phyloP scores from a whole-genome alignment of 2,329 filamentous ascomycete species.

The Elsinoe australis region DNA sequence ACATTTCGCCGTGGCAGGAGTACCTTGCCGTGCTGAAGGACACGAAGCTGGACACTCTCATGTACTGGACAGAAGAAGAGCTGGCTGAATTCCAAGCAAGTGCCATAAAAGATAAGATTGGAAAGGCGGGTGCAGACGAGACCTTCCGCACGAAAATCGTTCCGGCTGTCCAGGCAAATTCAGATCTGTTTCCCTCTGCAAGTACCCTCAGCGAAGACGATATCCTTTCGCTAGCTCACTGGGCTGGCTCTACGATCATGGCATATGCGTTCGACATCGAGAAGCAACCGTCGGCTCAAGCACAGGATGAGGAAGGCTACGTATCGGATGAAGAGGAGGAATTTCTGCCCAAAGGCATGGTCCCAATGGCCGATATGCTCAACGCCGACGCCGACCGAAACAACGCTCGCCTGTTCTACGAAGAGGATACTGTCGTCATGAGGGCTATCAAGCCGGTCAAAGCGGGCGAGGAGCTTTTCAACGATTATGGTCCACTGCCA shows the following conservation, averaged over 20 bases:
- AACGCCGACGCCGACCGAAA: slow-evolving; percentile 79
- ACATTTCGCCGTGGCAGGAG: slow-evolving; percentile 61
- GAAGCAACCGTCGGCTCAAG: slow-evolving; percentile 39
- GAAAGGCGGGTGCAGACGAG: slow-evolving; percentile 61
- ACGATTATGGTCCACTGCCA: slow-evolving; percentile 81
- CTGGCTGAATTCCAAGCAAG: slow-evolving; percentile 67
- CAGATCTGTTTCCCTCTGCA: slow-evolving; percentile 41
- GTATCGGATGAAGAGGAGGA: slow-evolving; percentile 42
- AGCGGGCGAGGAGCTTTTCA: slow-evolving; percentile 70
- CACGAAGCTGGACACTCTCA: slow-evolving; percentile 67
- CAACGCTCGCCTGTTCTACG: slow-evolving; percentile 62
- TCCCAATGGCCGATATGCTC: slow-evolving; percentile 81
- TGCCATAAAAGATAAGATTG: slow-evolving; percentile 68
- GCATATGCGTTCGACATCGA: slow-evolving; percentile 84
- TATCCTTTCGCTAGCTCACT: slow-evolving; percentile 56
- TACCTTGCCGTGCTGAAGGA: slow-evolving; percentile 70
- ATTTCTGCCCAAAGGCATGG: slow-evolving; percentile 67
- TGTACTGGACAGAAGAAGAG: slow-evolving; percentile 76
- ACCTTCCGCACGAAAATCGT: slow-evolving; percentile 55
- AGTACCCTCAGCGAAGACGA: slow-evolving; percentile 38
- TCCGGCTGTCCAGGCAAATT: slow-evolving; percentile 50
- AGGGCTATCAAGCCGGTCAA: slow-evolving; percentile 61
- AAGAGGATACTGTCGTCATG: slow-evolving; percentile 57
- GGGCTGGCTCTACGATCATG: slow-evolving; percentile 85
- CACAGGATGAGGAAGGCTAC: slow-evolving; percentile 50